Evolutionary conservation across 257 asterid species (phyloP).

Genomic region (Nyctanthes arbortristis): DNA sequence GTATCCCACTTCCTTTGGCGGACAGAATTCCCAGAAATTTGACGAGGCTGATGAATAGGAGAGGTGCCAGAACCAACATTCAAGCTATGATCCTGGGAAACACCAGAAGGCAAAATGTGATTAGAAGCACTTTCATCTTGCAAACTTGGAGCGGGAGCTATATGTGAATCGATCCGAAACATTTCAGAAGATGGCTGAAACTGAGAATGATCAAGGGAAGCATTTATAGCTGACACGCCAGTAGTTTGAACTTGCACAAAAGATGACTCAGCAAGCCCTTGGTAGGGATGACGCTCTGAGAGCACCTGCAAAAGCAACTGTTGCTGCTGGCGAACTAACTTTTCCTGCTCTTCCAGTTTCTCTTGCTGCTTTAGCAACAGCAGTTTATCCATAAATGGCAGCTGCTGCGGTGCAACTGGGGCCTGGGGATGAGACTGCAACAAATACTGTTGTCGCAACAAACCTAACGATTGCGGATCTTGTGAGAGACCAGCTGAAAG

Average conservation of each 20-base stretch:
- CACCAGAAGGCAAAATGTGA: conserved; percentile 39
- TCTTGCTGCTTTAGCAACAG: conserved; percentile 78
- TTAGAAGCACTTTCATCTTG: conserved; percentile 44
- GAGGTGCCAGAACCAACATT: conserved; percentile 45
- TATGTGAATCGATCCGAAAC: conserved; percentile 48
- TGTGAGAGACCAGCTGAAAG: conserved; percentile 62
- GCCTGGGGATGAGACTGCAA: conserved; percentile 70
- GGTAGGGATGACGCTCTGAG: conserved; percentile 60
- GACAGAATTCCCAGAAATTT: conserved; percentile 31
- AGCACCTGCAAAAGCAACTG: conserved; percentile 74
- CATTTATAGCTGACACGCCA: conserved; percentile 50
- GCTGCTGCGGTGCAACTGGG: conserved; percentile 67
- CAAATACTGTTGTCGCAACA: conserved; percentile 86
- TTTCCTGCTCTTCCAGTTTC: conserved; percentile 70
- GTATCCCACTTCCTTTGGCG: conserved; percentile 44
- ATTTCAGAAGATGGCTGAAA: conserved; percentile 55
- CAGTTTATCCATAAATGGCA: conserved; percentile 61
- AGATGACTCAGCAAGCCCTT: conserved; percentile 52
- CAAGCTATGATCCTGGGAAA: conserved; percentile 47
- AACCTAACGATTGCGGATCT: conserved; percentile 73
- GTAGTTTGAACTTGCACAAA: conserved; percentile 53
- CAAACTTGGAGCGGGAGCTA: conserved; percentile 36
- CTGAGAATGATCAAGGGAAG: conserved; percentile 46
- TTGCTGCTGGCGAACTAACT: conserved; percentile 69
- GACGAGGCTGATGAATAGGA: conserved; percentile 56